phyloP scores from a whole-genome alignment of 495 filamentous ascomycete species.

The Talaromyces proteolyticus region DNA sequence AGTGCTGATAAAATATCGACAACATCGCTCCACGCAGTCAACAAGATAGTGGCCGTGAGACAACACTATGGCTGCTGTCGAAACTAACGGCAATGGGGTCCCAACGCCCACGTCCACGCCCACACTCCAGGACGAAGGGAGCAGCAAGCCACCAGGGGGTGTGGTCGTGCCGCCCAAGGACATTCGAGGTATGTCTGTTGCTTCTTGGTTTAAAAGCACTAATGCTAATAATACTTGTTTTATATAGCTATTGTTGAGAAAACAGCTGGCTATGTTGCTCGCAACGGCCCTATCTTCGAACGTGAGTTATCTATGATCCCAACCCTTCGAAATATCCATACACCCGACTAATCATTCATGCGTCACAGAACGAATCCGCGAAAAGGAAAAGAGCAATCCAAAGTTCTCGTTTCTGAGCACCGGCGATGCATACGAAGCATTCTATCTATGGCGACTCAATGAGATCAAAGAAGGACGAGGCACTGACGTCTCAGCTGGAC shows the following conservation, averaged over 20 bases:
- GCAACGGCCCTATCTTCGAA: conserved; percentile 78
- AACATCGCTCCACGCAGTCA: too few species aligned
- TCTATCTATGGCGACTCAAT: conserved; percentile 82
- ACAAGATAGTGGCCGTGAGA: too few species aligned
- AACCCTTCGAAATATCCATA: background rate
- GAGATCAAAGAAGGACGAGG: conserved; percentile 83
- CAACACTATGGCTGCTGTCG: conserved; percentile 43
- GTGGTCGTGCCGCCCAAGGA: conserved; percentile 81
- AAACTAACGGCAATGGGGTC: conserved; percentile 51
- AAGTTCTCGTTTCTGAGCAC: conserved; percentile 84
- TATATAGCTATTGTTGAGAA: conserved; percentile 73
- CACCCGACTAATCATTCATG: conserved; percentile 9
- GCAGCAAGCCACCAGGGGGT: conserved; percentile 72
- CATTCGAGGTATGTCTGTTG: conserved; percentile 53
- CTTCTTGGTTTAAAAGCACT: conserved; percentile 1
- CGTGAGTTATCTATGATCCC: conserved; percentile 35
- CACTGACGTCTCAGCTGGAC: conserved; percentile 72
- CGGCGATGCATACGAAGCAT: conserved; percentile 81
- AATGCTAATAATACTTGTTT: conserved; percentile 20
- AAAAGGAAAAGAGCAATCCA: conserved; percentile 78
- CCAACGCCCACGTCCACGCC: conserved; percentile 34
- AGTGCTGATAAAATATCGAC: too few species aligned
- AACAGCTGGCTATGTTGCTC: conserved; percentile 89
- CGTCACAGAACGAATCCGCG: conserved; percentile 64
- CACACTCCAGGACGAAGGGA: conserved; percentile 47